These are phyloP conservation scores for Penicillium antarcticum DNA, from an alignment of 495 filamentous ascomycete genomes.

Conservation along the genomic window DNA sequence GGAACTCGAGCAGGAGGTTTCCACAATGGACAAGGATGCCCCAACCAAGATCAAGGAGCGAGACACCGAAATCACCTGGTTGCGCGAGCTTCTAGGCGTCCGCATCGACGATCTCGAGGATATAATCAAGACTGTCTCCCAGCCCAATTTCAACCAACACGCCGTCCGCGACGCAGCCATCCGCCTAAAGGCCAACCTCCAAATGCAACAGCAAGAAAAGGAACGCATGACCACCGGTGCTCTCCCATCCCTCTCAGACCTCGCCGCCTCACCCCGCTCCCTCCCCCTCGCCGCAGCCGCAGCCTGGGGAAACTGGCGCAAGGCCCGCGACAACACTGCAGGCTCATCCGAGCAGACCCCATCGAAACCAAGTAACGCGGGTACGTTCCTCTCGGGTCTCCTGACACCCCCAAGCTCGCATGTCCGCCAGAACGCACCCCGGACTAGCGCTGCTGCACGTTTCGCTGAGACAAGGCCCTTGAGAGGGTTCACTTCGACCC, in stretches of 20 bases:
- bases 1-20: conserved; percentile 69
- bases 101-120: conserved; percentile 89
- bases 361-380: conserved; percentile 53
- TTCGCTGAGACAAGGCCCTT: conserved; percentile 41
- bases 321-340: conserved; percentile 47
- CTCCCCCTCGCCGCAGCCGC: conserved; percentile 78
- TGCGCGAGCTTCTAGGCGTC: conserved; percentile 88
- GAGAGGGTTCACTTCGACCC: conserved; percentile 30
- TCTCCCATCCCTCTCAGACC: conserved; percentile 54
- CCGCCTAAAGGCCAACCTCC: conserved; percentile 84
- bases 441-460: conserved; percentile 38
- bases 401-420: conserved; percentile 78
- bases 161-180: conserved; percentile 86
- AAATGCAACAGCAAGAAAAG: conserved; percentile 95
- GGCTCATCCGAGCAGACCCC: conserved; percentile 57
- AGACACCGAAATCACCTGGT: conserved; percentile 92
- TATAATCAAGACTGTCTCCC: conserved; percentile 75
- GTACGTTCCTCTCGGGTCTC: conserved; percentile 66
- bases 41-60: conserved; percentile 79
- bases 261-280: conserved; percentile 73
- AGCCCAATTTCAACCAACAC: conserved; percentile 69
- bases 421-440: conserved; percentile 52
- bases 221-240: conserved; percentile 61
- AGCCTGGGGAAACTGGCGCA: conserved; percentile 84
- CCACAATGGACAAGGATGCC: conserved; percentile 66